A percentile compares a stretch with the other conserved stretches of the same genome.
Evolutionary conservation across 164 flowering plant genomes (phyloP).

Genomic region (Aristolochia fimbriata): DNA sequence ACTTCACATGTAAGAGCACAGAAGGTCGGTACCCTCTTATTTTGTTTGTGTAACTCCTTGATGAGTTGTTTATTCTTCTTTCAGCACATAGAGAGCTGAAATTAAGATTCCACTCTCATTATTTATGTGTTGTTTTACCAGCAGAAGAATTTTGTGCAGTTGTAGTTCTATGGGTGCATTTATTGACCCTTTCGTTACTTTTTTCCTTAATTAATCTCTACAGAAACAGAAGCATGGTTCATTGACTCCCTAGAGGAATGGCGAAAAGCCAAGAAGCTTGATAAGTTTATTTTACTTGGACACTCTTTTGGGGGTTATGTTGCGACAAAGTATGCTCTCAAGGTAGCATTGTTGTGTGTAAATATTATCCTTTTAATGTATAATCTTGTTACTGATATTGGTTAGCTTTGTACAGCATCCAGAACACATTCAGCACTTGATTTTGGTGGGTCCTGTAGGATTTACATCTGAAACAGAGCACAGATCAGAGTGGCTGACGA

Average conservation of each 20-base stretch:
- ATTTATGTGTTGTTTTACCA: no score
- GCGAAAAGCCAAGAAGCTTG: conserved; percentile 87
- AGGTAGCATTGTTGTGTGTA: conserved; percentile 37
- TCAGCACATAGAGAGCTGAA: no score
- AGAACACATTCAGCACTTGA: conserved; percentile 79
- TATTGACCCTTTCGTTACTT: not conserved
- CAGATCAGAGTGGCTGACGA: conserved; percentile 48
- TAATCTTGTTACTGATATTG: conserved; percentile 7
- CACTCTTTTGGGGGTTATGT: conserved; percentile 99
- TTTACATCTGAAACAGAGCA: conserved; percentile 60
- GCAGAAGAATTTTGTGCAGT: not conserved
- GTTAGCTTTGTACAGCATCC: conserved; percentile 53
- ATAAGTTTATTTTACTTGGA: conserved; percentile 83
- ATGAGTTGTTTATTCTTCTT: not conserved
- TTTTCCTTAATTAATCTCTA: conserved; percentile 8
- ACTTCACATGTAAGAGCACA: conserved; percentile 89
- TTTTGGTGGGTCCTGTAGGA: conserved; percentile 93
- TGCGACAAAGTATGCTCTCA: conserved; percentile 94
- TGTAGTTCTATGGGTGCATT: not conserved
- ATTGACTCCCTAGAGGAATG: conserved; percentile 97
- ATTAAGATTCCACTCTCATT: no score
- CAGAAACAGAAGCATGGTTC: conserved; percentile 98
- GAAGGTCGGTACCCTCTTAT: conserved; percentile 46
- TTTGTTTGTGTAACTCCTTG: not conserved
- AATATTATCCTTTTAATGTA: not conserved